Percentiles rank a stretch among this genome's conserved stretches.
These are phyloP conservation scores for Parastagonospora avenae DNA, from an alignment of 2,329 filamentous ascomycete genomes.

Conservation along the genomic window DNA sequence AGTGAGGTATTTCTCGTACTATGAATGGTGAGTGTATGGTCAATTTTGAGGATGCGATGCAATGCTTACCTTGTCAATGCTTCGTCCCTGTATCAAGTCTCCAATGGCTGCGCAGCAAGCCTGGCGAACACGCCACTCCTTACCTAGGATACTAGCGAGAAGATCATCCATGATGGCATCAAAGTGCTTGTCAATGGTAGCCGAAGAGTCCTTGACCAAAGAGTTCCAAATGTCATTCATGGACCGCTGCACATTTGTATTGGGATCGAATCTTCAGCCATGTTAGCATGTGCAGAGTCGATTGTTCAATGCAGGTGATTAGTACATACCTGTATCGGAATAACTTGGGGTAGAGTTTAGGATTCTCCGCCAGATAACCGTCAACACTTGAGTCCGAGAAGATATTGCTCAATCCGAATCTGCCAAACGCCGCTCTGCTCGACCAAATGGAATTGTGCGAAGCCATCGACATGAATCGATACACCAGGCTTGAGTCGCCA, in stretches of 20 bases:
- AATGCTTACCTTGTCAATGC: constrained; percentile 52
- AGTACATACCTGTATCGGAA: constrained; percentile 73
- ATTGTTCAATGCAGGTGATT: background rate
- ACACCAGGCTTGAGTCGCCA: constrained; percentile 93
- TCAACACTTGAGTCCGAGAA: constrained; percentile 79
- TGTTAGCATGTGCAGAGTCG: constrained; percentile 16
- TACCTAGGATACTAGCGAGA: constrained; percentile 81
- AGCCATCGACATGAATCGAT: constrained; percentile 97
- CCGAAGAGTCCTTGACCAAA: constrained; percentile 84
- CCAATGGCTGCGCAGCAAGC: constrained; percentile 90
- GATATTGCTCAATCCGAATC: constrained; percentile 90
- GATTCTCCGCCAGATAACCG: constrained; percentile 75
- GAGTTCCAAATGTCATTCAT: constrained; percentile 99
- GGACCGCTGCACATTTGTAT: constrained; percentile 86
- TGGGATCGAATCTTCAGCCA: constrained; percentile 74
- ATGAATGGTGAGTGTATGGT: constrained; percentile 6
- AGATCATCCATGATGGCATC: constrained; percentile 88
- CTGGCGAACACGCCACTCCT: constrained; percentile 91
- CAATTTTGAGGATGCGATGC: background rate
- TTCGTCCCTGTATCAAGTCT: constrained; percentile 82
- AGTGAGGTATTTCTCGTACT: constrained; percentile 83
- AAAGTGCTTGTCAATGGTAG: constrained; percentile 80
- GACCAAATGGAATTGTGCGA: constrained; percentile 97
- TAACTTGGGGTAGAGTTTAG: constrained; percentile 93
- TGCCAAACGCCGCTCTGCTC: constrained; percentile 92